Percentiles rank a stretch among this genome's conserved stretches.
phyloP scores from a whole-genome alignment of 805 yeast genomes.

The Millerozyma miso region DNA sequence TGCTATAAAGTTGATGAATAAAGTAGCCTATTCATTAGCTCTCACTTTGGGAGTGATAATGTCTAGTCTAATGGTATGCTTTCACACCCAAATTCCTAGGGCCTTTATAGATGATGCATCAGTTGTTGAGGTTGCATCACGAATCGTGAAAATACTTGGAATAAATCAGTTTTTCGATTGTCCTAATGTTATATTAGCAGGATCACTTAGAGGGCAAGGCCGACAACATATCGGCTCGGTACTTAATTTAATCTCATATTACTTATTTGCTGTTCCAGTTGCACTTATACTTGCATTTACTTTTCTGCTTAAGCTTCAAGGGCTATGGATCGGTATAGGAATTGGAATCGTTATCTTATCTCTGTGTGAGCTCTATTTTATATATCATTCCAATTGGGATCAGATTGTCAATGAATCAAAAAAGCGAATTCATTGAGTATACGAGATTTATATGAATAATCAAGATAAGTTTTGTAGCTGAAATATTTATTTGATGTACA shows the following conservation, averaged over 20 bases:
- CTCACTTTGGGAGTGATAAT: conserved; percentile 30
- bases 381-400: conserved; percentile 42
- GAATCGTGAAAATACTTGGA: conserved; percentile 60
- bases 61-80: conserved; percentile 25
- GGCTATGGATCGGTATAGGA: conserved; percentile 60
- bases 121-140: conserved; percentile 48
- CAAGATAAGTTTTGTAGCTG: no score
- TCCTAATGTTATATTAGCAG: conserved; percentile 67
- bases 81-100: conserved; percentile 30
- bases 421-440: not conserved
- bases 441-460: no score
- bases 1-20: conserved; percentile 33
- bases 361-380: conserved; percentile 37
- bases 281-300: conserved; percentile 53
- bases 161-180: conserved; percentile 69
- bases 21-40: conserved; percentile 36
- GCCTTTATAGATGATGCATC: conserved; percentile 58
- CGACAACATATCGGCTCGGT: conserved; percentile 61
- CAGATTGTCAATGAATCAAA: conserved; percentile 30
- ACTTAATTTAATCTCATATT: conserved; percentile 54
- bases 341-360: conserved; percentile 41
- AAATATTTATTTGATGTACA: no score
- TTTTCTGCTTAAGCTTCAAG: conserved; percentile 32
- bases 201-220: conserved; percentile 76
- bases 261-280: conserved; percentile 60